Percentiles rank a stretch among this genome's conserved stretches.
phyloP scores from a whole-genome alignment of 106 monocot species.

The Hemerocallis citrina region DNA sequence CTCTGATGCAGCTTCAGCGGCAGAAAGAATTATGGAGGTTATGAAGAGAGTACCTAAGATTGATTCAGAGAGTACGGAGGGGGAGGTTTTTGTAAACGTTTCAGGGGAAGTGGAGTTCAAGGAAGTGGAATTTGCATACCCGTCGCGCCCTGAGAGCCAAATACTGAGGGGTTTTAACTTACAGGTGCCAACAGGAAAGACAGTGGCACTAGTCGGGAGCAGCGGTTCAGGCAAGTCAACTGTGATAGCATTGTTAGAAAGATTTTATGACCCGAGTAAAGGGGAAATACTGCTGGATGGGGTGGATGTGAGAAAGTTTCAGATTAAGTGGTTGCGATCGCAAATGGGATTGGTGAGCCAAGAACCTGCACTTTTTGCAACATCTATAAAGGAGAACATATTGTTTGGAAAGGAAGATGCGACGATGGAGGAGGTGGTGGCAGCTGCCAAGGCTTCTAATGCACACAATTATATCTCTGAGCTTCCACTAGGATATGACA shows the following conservation, averaged over 20 bases:
- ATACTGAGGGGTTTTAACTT: conserved; percentile 24
- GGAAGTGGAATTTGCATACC: conserved; percentile 31
- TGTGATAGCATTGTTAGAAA: conserved; percentile 39
- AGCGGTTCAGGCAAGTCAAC: conserved; percentile 59
- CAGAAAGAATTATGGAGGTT: conserved; percentile 1
- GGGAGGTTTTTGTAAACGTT: conserved; percentile 1
- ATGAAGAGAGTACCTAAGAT: conserved; percentile 4
- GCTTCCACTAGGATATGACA: conserved; percentile 40
- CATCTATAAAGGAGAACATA: conserved; percentile 39
- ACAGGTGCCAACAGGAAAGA: conserved; percentile 30
- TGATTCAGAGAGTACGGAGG: conserved; percentile 8
- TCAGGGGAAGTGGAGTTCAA: conserved; percentile 26
- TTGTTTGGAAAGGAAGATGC: conserved; percentile 35
- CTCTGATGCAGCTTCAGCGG: conserved; percentile 3
- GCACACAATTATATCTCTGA: conserved; percentile 44
- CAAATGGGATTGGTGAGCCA: conserved; percentile 75
- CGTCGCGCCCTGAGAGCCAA: conserved; percentile 22
- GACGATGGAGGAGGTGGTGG: conserved; percentile 25
- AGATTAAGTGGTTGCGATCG: conserved; percentile 53
- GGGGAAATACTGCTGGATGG: conserved; percentile 49
- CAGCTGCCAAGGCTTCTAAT: conserved; percentile 33
- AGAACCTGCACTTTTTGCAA: conserved; percentile 54
- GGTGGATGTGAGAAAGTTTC: conserved; percentile 28
- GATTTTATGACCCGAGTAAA: conserved; percentile 42
- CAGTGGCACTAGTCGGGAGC: conserved; percentile 41